Conservation (phyloP, 1,284 basidiomycete species). For the Microbotryum violaceum region DNA sequence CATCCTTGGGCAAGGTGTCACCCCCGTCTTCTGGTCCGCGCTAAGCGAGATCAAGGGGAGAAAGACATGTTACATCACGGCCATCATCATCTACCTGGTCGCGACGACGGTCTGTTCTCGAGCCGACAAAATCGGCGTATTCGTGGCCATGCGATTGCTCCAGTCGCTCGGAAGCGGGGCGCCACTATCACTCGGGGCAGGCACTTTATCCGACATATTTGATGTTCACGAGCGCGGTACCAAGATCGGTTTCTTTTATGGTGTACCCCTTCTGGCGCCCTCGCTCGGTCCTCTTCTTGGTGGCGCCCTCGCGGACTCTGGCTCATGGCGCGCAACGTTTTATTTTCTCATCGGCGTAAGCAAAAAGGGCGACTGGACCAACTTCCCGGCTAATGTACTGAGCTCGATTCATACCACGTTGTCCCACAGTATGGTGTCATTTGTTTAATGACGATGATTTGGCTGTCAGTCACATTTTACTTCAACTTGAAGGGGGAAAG, state of each 20-base stretch:
- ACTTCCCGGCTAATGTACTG: background rate
- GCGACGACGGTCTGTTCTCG: conserved; percentile 22
- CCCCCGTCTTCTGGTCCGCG: conserved; percentile 63
- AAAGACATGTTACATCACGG: conserved; percentile 44
- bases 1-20: conserved; percentile 65
- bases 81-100: conserved; percentile 35
- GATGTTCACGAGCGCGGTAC: conserved; percentile 58
- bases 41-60: conserved; percentile 71
- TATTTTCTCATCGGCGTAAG: conserved; percentile 68
- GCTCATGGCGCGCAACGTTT: conserved; percentile 69
- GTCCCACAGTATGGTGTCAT: conserved; percentile 17
- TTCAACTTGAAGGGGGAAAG: background rate
- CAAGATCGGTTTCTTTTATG: conserved; percentile 70
- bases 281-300: conserved; percentile 62
- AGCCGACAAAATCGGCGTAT: conserved; percentile 50
- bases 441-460: conserved; percentile 17
- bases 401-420: background rate
- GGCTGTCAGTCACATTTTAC: conserved; percentile 1
- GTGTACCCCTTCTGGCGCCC: conserved; percentile 50
- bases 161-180: conserved; percentile 49
- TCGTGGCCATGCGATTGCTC: conserved; percentile 64
- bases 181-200: conserved; percentile 69
- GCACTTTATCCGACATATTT: conserved; percentile 53
- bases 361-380: conserved; percentile 43
- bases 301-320: conserved; percentile 54